Conservation (phyloP, 169 alveolate genomes). For the Eimeria nieschulzi region DNA sequence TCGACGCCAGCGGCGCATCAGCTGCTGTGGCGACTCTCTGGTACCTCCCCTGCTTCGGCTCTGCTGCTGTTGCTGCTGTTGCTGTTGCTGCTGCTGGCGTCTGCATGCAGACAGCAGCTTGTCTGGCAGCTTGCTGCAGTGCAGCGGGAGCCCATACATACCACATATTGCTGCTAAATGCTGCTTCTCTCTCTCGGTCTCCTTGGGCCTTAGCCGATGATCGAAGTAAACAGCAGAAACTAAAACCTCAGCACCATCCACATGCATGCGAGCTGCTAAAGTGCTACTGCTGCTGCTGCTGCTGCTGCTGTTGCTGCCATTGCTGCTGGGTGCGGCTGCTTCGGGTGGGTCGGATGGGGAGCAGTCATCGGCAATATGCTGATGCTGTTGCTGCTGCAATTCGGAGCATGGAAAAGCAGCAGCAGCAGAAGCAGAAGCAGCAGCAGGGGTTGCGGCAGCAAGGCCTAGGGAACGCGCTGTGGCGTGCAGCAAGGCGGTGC, state of each 20-base stretch:
- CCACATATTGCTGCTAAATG: slow-evolving; percentile 18
- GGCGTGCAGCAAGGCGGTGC: slow-evolving; percentile 69
- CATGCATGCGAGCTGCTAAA: slow-evolving; percentile 12
- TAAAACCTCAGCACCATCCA: background rate
- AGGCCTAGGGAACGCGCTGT: slow-evolving; percentile 45
- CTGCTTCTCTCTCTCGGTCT: slow-evolving; percentile 40
- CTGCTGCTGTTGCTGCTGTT: background rate
- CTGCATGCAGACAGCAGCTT: slow-evolving; percentile 7
- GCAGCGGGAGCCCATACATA: slow-evolving; percentile 53
- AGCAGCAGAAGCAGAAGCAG: slow-evolving; percentile 18
- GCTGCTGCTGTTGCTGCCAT: slow-evolving; percentile 29
- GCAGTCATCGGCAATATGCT: background rate
- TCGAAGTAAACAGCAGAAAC: slow-evolving; percentile 55
- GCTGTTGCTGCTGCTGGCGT: slow-evolving; percentile 30
- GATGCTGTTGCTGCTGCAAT: background rate
- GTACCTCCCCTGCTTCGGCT: slow-evolving; percentile 1
- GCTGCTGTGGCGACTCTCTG: slow-evolving; percentile 50
- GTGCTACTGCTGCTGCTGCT: slow-evolving; percentile 20
- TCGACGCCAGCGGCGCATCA: background rate
- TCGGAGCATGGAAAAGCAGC: slow-evolving; percentile 13
- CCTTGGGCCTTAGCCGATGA: slow-evolving; percentile 47
- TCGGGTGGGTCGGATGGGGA: background rate
- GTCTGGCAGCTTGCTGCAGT: slow-evolving; percentile 20
- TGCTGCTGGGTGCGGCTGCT: background rate
- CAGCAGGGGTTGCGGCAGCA: background rate